These are phyloP conservation scores for Chalaropsis thielavioides DNA, from an alignment of 2,329 filamentous ascomycete species.

Conservation along the genomic window DNA sequence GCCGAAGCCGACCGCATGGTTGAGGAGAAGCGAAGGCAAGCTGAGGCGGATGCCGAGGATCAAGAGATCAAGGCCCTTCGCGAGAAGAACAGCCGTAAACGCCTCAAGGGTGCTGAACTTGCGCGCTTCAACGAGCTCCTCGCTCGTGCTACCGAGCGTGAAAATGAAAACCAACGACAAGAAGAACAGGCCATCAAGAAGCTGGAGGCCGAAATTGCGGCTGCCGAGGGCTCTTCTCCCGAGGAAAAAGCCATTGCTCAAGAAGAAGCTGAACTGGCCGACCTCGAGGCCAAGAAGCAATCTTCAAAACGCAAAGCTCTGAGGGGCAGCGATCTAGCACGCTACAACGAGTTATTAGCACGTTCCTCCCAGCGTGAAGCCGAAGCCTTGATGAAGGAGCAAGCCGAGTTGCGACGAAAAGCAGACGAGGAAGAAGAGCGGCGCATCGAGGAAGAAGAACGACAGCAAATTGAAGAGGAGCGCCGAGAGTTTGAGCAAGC, in stretches of 20 bases:
- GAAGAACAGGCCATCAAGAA: slow-evolving; percentile 10
- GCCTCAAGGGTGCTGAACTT: slow-evolving; percentile 5
- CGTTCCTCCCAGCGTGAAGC: slow-evolving; percentile 15
- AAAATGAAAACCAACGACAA: neutral
- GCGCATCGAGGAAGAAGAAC: slow-evolving; percentile 14
- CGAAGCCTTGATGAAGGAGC: slow-evolving; percentile 11
- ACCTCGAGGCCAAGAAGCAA: slow-evolving; percentile 12
- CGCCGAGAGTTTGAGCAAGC: slow-evolving; percentile 6
- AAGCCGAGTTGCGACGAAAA: slow-evolving; percentile 10
- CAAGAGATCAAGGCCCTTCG: slow-evolving; percentile 8
- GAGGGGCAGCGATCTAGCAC: slow-evolving; percentile 6
- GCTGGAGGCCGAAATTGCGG: slow-evolving; percentile 13
- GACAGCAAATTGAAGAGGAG: slow-evolving; percentile 10
- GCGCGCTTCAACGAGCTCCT: slow-evolving; percentile 12
- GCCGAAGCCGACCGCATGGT: slow-evolving; percentile 9
- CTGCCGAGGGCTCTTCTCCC: neutral
- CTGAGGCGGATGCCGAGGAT: neutral
- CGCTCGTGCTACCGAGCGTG: neutral
- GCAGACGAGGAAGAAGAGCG: slow-evolving; percentile 11
- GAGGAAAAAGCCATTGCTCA: slow-evolving; percentile 13
- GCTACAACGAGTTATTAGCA: slow-evolving; percentile 14
- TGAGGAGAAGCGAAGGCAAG: slow-evolving; percentile 12
- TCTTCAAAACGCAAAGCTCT: slow-evolving; percentile 7
- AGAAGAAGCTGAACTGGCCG: slow-evolving; percentile 14
- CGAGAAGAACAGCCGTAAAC: neutral